Conservation (phyloP, 345 rosid genomes). For the Acer campestre region DNA sequence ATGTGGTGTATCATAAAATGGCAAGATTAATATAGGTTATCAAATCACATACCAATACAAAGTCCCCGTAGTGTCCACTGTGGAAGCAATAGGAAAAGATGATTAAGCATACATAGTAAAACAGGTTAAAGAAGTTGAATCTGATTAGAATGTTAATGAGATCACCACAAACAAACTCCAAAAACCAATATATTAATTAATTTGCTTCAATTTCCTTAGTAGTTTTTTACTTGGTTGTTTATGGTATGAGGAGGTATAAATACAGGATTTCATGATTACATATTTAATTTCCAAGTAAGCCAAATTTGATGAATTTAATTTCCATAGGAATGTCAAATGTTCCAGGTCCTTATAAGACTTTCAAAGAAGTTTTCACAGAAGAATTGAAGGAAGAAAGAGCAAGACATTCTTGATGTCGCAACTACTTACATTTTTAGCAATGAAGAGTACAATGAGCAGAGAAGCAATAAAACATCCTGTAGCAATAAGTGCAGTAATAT, state of each 20-base stretch:
- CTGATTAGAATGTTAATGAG: neutral
- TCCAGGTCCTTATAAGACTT: neutral
- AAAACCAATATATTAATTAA: neutral
- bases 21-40: slow-evolving; percentile 10
- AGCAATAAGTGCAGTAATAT: slow-evolving; percentile 64
- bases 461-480: slow-evolving; percentile 61
- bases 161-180: neutral
- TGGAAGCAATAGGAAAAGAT: slow-evolving; percentile 18
- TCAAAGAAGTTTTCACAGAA: neutral
- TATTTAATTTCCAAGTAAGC: neutral
- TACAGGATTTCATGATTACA: neutral
- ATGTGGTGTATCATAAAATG: neutral
- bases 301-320: neutral
- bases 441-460: slow-evolving; percentile 52
- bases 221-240: neutral
- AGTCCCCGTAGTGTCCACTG: slow-evolving; percentile 84
- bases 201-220: neutral
- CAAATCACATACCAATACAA: slow-evolving; percentile 57
- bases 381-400: slow-evolving; percentile 1
- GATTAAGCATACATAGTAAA: slow-evolving; percentile 10
- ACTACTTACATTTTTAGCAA: slow-evolving; percentile 65
- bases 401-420: neutral
- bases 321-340: neutral
- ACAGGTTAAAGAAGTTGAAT: neutral
- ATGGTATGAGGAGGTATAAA: neutral